Evolutionary conservation across 331 rosid genomes (phyloP), one percentile per base, ranked within the genome.

Genomic region (Quercus lobata): DNA sequence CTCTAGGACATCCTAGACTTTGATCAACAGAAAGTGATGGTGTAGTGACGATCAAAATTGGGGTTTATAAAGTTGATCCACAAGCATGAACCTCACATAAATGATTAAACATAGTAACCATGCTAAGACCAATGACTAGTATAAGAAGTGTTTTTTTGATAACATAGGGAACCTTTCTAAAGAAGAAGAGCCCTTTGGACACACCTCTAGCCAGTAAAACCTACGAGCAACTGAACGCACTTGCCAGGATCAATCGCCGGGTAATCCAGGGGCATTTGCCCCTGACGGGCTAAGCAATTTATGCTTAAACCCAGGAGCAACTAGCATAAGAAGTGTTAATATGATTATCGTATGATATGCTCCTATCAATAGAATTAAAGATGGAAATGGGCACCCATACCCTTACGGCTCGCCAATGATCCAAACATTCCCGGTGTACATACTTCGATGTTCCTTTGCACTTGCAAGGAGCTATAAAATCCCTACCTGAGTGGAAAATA

Each of bases 351-450:
- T 46, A 74, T 35, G 35, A 61, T 16, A 24, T 61, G 22, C 22
- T 54, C 8, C 8, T 27, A 70, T 41, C 68, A 7, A 55, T 15
- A 17, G 57, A 35, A 77, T 15, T 49, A 76, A 74, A 30, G 41
- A 76, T 18, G 65, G 58, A 79, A 78, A 81, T 55, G 34, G 74
- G 35, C 54, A 66, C 12, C 29, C 71, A 52, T 78, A 93, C 98
- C 98, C 85, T 93, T 78, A 96, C 83, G 60, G 99, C 94, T 84
- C 99, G 93, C 98, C 99, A 96, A 75, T 96, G 98, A 87, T 96
- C 99, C 90, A 96, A 83, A 80, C 99, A 96, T 78, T 96, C 98
- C 62, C 99, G 85, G 84, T 96, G 99, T 44, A 96, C 98, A 81
- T 96, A 93, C 86, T 96, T 96, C 5, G 99, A 93, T 57, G 98